Evolutionary conservation across 768 basidiomycete genomes (phyloP), one percentile per base, ranked within the genome.

Genomic region (Podaxis mareebaensis): DNA sequence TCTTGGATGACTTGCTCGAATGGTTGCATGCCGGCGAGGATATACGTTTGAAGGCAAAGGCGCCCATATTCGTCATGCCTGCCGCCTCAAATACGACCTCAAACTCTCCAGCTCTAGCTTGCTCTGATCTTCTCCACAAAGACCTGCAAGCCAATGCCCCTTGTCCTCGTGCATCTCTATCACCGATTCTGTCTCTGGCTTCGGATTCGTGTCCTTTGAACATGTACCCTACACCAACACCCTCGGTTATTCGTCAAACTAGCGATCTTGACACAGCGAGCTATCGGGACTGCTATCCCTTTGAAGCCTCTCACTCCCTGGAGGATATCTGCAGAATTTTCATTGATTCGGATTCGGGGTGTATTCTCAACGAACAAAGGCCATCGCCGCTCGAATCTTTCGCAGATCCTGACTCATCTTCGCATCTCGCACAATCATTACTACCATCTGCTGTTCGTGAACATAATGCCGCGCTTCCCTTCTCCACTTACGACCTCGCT

Each of bases 1-100:
- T 55, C 12, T 38, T 62, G 26, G 61, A 62, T 38, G 42, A 49
- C 17, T 48, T 62, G 13, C 40, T 62, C 5, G 22, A 55, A 10
- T 30, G 44, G n/a, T 22, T 62, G 30, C 53, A 53, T 33, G 40
- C 42, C 12, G 61, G 61, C 33, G 61, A 62, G 44, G 17, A 62
- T 39, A 38, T 55, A 38, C 42, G 54, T 12, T 46, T 20, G 28
- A 54, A 62, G 36, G 51, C 42, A 17, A 54, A 20, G 22, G 38
- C 13, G 13, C 53, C 40, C 11, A 2, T 46, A n/a, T 46, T 55
- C 4, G 39, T 26, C 40, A 53, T n/a, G 40, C 60, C 60, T 13
- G 60, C 28, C 2, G 55, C 33, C 4, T 53, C 40, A 5, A 26
- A 26, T 7, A 13, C 20, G 26, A 15, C 26, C 33, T 30, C 17